Percentiles rank a stretch among this genome's conserved stretches.
phyloP scores from a whole-genome alignment of 495 filamentous ascomycete genomes.

The Aspergillus sparsus region DNA sequence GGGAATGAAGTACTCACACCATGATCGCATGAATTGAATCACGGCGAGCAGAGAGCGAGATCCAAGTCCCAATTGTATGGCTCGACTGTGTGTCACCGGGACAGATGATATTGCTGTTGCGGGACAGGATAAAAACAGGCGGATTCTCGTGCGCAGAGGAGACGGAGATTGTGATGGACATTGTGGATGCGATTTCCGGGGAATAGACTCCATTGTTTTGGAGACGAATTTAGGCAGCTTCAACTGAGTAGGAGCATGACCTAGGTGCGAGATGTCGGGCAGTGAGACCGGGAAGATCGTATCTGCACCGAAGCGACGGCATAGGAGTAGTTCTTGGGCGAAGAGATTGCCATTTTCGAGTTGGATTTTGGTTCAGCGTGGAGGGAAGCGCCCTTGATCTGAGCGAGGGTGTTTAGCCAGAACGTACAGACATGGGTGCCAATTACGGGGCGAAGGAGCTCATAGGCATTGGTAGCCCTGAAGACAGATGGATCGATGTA shows the following conservation, averaged over 20 bases:
- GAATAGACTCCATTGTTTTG: constrained; percentile 52
- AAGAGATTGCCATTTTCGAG: constrained; percentile 36
- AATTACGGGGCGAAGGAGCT: constrained; percentile 49
- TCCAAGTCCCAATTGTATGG: constrained; percentile 42
- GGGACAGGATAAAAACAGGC: constrained; percentile 51
- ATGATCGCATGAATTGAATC: constrained; percentile 45
- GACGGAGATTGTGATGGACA: constrained; percentile 37
- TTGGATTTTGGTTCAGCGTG: constrained; percentile 36
- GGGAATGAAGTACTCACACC: constrained; percentile 48
- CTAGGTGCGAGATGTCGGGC: constrained; percentile 39
- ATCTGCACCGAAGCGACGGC: constrained; percentile 39
- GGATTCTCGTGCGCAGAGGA: constrained; percentile 33
- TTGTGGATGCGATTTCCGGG: constrained; percentile 45
- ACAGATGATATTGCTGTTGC: constrained; percentile 52
- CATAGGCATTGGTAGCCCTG: constrained; percentile 41
- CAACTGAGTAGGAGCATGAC: constrained; percentile 42
- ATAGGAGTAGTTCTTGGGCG: constrained; percentile 40
- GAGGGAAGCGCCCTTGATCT: constrained; percentile 45
- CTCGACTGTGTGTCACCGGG: constrained; percentile 47
- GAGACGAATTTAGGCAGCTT: constrained; percentile 51
- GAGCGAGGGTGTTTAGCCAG: constrained; percentile 46
- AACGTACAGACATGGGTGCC: constrained; percentile 53
- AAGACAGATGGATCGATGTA: constrained; percentile 1
- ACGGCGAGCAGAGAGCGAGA: constrained; percentile 42
- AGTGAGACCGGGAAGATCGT: constrained; percentile 47